Conservation (phyloP, 2,329 filamentous ascomycete genomes). For the Xylariaceae sp. region DNA sequence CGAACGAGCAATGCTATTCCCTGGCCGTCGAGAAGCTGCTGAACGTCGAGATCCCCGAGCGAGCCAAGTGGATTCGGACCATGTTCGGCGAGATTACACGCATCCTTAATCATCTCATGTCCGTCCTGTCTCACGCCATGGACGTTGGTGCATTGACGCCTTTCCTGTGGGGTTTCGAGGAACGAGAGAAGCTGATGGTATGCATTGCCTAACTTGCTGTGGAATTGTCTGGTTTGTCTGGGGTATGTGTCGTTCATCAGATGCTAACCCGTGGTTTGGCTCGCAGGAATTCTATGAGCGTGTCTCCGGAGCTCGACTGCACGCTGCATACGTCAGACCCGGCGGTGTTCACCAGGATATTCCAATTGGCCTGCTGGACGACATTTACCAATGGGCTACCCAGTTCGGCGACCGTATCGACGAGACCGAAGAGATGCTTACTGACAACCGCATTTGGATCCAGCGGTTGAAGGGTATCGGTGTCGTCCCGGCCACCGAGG, state of each 20-base stretch:
- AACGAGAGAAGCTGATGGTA: conserved; percentile 99
- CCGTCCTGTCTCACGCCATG: conserved; percentile 94
- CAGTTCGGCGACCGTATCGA: conserved; percentile 98
- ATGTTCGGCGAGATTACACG: conserved; percentile 93
- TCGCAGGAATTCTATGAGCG: conserved; percentile 96
- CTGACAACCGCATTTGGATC: conserved; percentile 99
- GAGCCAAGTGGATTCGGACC: conserved; percentile 95
- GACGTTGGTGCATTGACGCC: conserved; percentile 96
- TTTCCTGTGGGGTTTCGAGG: conserved; percentile 99
- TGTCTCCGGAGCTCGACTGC: conserved; percentile 94
- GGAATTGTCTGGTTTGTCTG: too few species aligned
- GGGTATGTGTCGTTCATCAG: too few species aligned
- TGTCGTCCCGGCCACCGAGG: conserved; percentile 84
- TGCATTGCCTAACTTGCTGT: conserved; percentile 7
- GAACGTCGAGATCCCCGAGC: conserved; percentile 90
- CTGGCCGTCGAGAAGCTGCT: conserved; percentile 96
- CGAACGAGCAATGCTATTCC: conserved; percentile 96
- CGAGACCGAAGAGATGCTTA: conserved; percentile 97
- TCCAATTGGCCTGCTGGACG: conserved; percentile 86
- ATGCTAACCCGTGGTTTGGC: conserved; percentile 3
- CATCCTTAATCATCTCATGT: conserved; percentile 96
- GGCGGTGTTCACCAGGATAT: conserved; percentile 96
- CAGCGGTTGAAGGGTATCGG: conserved; percentile 86
- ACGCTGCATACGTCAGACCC: conserved; percentile 93
- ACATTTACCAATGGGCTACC: conserved; percentile 99